A percentile compares a stretch with the other conserved stretches of the same genome.
Evolutionary conservation across 306 rosid species (phyloP).

Genomic region (Dryas octopetala): DNA sequence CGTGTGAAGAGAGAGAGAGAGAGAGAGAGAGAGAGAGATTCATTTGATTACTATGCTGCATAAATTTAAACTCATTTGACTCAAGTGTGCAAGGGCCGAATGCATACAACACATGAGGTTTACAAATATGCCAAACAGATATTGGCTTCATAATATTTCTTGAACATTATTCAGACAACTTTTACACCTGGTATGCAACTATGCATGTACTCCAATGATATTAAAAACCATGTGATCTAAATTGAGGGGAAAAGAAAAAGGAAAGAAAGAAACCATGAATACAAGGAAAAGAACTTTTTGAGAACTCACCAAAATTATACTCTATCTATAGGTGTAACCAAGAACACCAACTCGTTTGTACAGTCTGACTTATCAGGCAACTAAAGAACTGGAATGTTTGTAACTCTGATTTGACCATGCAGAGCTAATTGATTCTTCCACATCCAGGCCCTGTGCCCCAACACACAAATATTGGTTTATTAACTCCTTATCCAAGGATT

Average conservation of each 20-base stretch:
- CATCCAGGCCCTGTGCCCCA: conserved; percentile 60
- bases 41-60: background rate
- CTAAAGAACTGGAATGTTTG: conserved; percentile 47
- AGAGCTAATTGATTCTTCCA: conserved; percentile 49
- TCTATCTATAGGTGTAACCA: conserved; percentile 6
- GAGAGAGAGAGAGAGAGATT: too few species aligned
- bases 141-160: background rate
- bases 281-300: conserved; percentile 6
- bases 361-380: conserved; percentile 39
- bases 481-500: conserved; percentile 52
- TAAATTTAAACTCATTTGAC: background rate
- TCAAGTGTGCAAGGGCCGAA: background rate
- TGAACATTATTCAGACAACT: background rate
- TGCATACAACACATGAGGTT: background rate
- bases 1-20: too few species aligned
- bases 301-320: conserved; percentile 11
- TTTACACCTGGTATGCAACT: background rate
- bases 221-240: background rate
- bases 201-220: background rate
- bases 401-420: conserved; percentile 34
- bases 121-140: background rate
- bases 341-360: conserved; percentile 8
- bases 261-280: background rate
- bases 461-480: conserved; percentile 67
- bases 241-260: background rate